These are phyloP conservation scores for Solanum rostratum DNA, from an alignment of 257 asterid genomes.

Conservation along the genomic window DNA sequence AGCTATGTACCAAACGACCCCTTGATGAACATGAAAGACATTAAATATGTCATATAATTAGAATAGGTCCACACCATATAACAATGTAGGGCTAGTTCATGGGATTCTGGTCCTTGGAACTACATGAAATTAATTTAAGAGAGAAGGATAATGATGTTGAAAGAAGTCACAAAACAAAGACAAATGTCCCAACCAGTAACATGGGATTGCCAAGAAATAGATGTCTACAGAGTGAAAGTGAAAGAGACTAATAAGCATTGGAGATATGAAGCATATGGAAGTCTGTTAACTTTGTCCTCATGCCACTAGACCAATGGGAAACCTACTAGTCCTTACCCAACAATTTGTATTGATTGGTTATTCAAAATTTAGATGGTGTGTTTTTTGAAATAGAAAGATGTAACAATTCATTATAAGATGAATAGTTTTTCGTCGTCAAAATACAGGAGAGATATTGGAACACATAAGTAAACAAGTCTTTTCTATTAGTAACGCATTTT, in stretches of 20 bases:
- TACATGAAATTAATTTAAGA: slow-evolving; percentile 10
- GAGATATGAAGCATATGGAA: not conserved
- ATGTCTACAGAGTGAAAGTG: not conserved
- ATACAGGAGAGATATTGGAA: no score
- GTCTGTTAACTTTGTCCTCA: slow-evolving; percentile 10
- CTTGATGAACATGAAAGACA: not conserved
- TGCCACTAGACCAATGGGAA: not conserved
- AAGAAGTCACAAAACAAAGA: not conserved
- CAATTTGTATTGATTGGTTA: not conserved
- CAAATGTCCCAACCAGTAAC: slow-evolving; percentile 1
- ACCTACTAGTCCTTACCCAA: not conserved
- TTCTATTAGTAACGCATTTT: no score
- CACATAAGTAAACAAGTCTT: no score
- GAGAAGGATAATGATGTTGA: slow-evolving; percentile 10
- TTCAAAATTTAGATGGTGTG: not conserved
- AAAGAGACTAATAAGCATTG: not conserved
- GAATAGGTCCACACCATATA: slow-evolving; percentile 29
- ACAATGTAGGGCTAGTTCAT: slow-evolving; percentile 27
- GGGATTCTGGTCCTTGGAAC: slow-evolving; percentile 49
- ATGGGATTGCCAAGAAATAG: slow-evolving; percentile 5
- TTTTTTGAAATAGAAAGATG: not conserved
- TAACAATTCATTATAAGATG: no score
- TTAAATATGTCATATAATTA: not conserved
- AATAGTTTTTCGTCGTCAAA: no score
- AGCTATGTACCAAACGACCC: not conserved